Conservation (phyloP, 768 basidiomycete genomes). For the Leccinum disarticulatum region DNA sequence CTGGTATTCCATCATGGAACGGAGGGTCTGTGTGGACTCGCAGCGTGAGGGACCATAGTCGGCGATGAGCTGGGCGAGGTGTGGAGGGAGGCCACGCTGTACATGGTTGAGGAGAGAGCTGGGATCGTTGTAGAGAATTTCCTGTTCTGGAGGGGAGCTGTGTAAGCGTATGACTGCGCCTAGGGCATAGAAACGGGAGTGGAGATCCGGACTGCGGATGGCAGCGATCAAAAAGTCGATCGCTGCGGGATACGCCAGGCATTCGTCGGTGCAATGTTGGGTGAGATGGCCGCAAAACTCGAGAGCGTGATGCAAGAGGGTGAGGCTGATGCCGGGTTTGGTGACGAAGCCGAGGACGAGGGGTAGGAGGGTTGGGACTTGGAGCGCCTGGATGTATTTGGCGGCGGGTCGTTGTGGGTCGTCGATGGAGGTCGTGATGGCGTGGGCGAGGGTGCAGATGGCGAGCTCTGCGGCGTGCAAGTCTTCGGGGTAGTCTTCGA, state of each 20-base stretch:
- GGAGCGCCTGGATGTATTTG: slow-evolving; percentile 39
- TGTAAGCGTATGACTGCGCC: slow-evolving; percentile 55
- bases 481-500: slow-evolving; percentile 54
- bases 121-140: slow-evolving; percentile 50
- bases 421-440: slow-evolving; percentile 44
- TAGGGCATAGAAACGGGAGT: slow-evolving; percentile 50
- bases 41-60: slow-evolving; percentile 48
- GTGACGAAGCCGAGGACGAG: slow-evolving; percentile 42
- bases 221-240: slow-evolving; percentile 55
- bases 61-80: slow-evolving; percentile 46
- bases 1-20: slow-evolving; percentile 44
- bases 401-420: slow-evolving; percentile 39
- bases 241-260: slow-evolving; percentile 43
- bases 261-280: slow-evolving; percentile 44
- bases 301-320: slow-evolving; percentile 52
- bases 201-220: slow-evolving; percentile 55
- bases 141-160: slow-evolving; percentile 40
- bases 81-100: slow-evolving; percentile 43
- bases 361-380: slow-evolving; percentile 45
- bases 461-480: slow-evolving; percentile 47
- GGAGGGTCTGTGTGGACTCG: slow-evolving; percentile 47
- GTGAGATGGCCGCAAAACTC: slow-evolving; percentile 46
- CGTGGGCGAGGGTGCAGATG: slow-evolving; percentile 54
- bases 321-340: slow-evolving; percentile 41
- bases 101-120: slow-evolving; percentile 42